Base-by-base conservation (phyloP, 768 basidiomycete species). In the Auricularia sp. region DNA sequence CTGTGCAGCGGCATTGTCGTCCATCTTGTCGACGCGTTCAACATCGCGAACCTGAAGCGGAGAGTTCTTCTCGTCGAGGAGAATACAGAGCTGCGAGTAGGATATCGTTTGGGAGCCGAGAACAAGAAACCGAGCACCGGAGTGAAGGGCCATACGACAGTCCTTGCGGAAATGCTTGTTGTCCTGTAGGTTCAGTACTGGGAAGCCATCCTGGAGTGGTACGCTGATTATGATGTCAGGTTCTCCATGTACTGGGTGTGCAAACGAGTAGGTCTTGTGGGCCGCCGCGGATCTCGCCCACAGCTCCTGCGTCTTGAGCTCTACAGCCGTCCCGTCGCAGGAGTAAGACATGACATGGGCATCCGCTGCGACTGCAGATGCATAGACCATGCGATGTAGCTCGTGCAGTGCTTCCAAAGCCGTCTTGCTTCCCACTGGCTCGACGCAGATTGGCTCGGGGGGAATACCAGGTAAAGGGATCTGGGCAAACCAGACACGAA, bases 21-120 rank as follows among this genome's bases (percentile, higher is more conserved):
- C 81, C 70, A 81, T 79, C 0, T 74, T 66, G 62, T 82, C 79
- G 0, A 78, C 33, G 54, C 75, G 75, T n/a, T 77, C 74, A 1
- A 81, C 75, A 66, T 77, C 76, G 0, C 72, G 71, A 6, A 35
- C 23, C 62, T 71, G 74, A 0, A 77, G 64, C 1, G 77, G 73
- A 43, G 42, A 43, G 42, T 43, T 43, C 16, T 43, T 16, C 8
- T 7, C 60, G 35, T 62, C 59, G 0, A 69, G 72, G 14, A 76
- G 11, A 0, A 66, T 23, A 8, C 63, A 70, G 11, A 74, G 62
- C 36, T 69, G 67, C 3, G 51, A 36, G 61, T 72, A 77, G 18
- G 63, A 23, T 2, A 64, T 54, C 6, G 62, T 8, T 35, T 66
- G 66, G 34, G 72, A 67, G 0, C 73, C 76, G 1, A 77, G 35